Percentiles rank a stretch among this genome's conserved stretches.
These are phyloP conservation scores for Fraxinus anomala DNA, from an alignment of 257 asterid genomes.

Conservation along the genomic window DNA sequence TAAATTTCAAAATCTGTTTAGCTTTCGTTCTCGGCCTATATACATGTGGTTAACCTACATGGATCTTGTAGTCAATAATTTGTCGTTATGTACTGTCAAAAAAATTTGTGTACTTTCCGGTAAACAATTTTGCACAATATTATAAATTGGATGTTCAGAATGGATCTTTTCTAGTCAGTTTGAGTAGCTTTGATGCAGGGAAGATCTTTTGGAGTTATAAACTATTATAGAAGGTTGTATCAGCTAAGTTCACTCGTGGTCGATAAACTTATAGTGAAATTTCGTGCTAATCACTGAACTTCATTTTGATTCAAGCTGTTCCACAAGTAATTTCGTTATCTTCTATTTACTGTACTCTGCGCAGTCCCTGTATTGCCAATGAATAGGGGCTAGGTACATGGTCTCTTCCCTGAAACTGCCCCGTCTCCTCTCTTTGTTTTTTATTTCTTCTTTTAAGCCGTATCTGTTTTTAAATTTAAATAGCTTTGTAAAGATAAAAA, in stretches of 20 bases:
- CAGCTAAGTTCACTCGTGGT: neutral
- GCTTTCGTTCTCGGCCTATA: neutral
- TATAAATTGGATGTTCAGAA: neutral
- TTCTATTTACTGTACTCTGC: too few relatives aligned
- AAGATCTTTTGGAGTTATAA: neutral
- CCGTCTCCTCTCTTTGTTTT: neutral
- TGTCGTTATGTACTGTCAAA: neutral
- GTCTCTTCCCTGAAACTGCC: too few relatives aligned
- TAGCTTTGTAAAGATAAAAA: too few relatives aligned
- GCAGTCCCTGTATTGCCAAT: neutral
- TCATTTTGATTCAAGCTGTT: neutral
- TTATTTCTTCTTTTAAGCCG: neutral
- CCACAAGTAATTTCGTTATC: neutral
- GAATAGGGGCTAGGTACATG: too few relatives aligned
- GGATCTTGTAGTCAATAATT: neutral
- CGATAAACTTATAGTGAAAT: neutral
- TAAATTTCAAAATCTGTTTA: neutral
- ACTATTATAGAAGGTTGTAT: neutral
- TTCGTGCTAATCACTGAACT: neutral
- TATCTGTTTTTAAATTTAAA: neutral
- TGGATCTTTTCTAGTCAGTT: constrained; percentile 1
- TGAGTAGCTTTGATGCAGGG: neutral
- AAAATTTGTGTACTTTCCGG: neutral
- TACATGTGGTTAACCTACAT: neutral
- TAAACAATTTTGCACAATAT: neutral